Base-by-base conservation (phyloP, 331 rosid species). In the Cydonia oblonga region DNA sequence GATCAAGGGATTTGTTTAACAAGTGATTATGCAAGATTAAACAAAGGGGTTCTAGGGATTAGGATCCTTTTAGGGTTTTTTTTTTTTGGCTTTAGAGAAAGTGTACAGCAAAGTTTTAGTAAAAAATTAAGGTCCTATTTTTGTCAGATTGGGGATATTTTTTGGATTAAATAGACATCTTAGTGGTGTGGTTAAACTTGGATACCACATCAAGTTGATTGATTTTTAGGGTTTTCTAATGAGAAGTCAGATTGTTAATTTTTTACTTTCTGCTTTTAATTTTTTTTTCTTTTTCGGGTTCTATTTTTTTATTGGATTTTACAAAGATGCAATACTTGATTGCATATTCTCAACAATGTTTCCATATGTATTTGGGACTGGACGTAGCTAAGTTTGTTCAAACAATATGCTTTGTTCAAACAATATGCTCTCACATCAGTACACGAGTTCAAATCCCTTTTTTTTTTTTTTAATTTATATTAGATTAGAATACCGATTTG, bases 11-110 rank as follows among this genome's bases (percentile, higher is more conserved):
- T 84, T 76, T 65, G 78, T 54, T 54, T 46, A 46, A 5, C 6
- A 46, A 5, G 42, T 1, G 20, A 46, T 16, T 46, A 46, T 5
- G 20, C 3, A 1, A 46, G 25, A 54, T n/a, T 54, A 78, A 77
- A 78, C 66, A 70, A 84, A 85, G 69, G 71, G 70, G 35, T 79
- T 85, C 57, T 85, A 66, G 92, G 97, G 96, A 88, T 87, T 85
- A 85, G 84, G 69, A 61, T 80, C 53, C 84, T 80, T 80, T 84
- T 49, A 52, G 74, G 74, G n/a, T n/a, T n/a, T 25, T 14, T 56
- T 11, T 56, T n/a, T n/a, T 32, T 54, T 22, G 57, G 67, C 29
- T 11, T 58, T 38, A 32, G 22, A 64, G 58, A 74, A 76, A 86
- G 84, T 75, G 81, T 68, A 81, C 66, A 70, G 72, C 74, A 78